These are phyloP conservation scores for Boletus vermiculosoides DNA, from an alignment of 768 basidiomycete genomes.

Conservation along the genomic window DNA sequence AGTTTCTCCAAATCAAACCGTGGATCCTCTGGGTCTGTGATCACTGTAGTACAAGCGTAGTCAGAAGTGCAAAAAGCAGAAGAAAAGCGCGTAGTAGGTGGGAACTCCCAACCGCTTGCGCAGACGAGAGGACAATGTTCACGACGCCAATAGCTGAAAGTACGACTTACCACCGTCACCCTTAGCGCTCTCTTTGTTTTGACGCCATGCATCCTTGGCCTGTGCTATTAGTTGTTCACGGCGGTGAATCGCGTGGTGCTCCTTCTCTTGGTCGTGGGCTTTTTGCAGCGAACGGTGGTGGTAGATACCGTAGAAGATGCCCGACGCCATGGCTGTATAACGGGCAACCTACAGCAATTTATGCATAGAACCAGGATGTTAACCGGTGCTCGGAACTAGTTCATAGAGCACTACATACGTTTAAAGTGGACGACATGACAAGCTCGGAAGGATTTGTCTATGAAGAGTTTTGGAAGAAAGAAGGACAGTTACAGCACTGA, in stretches of 20 bases:
- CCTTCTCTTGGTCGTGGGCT: slow-evolving; percentile 72
- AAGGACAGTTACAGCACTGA: slow-evolving; percentile 15
- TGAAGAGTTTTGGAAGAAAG: slow-evolving; percentile 8
- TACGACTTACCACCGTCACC: slow-evolving; percentile 53
- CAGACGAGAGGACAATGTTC: background rate
- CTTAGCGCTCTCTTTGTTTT: slow-evolving; percentile 60
- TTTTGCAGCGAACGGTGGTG: slow-evolving; percentile 90
- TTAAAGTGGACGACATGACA: slow-evolving; percentile 73
- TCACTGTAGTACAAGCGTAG: slow-evolving; percentile 48
- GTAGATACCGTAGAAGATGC: slow-evolving; percentile 87
- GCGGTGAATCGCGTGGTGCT: slow-evolving; percentile 68
- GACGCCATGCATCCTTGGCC: slow-evolving; percentile 89
- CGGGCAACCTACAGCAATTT: slow-evolving; percentile 71
- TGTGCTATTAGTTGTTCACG: slow-evolving; percentile 76
- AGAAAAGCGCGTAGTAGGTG: background rate
- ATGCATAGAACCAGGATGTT: slow-evolving; percentile 1
- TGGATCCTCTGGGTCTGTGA: slow-evolving; percentile 93
- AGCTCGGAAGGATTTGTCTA: slow-evolving; percentile 13
- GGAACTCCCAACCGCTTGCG: background rate
- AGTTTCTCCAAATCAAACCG: slow-evolving; percentile 95
- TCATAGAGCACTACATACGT: slow-evolving; percentile 49
- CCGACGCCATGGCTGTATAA: slow-evolving; percentile 85
- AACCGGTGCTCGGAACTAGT: background rate
- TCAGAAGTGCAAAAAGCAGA: slow-evolving; percentile 8
- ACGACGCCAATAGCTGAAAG: slow-evolving; percentile 1